Evolutionary conservation across 768 basidiomycete genomes (phyloP).

Genomic region (Phlegmacium glaucopus): DNA sequence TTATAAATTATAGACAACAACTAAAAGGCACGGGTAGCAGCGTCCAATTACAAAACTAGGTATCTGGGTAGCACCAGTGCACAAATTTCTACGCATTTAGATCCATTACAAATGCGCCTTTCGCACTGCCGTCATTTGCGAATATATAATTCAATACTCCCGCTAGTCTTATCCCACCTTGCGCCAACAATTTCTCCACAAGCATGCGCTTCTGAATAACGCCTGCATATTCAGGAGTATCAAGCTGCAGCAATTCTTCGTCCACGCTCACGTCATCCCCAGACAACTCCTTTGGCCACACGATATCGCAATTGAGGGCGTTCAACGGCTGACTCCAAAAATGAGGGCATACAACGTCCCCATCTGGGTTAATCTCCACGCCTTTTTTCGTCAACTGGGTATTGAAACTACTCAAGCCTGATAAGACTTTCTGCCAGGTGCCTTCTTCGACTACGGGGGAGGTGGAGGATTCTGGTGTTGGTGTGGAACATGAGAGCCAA

Average conservation of each 20-base stretch:
- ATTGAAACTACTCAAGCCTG: conserved; percentile 2
- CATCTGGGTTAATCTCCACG: conserved; percentile 25
- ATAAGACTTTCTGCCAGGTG: conserved; percentile 13
- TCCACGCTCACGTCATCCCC: conserved; percentile 8
- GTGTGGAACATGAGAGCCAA: conserved; percentile 71
- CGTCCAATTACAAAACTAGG: too few species aligned
- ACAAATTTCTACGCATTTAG: neutral
- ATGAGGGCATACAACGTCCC: conserved; percentile 62
- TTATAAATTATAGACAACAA: too few species aligned
- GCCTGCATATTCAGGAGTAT: conserved; percentile 79
- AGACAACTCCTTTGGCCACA: conserved; percentile 54
- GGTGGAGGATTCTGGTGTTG: neutral
- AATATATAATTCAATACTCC: conserved; percentile 79
- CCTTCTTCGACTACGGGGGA: conserved; percentile 7
- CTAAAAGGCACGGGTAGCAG: too few species aligned
- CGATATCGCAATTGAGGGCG: conserved; percentile 74
- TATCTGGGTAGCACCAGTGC: neutral
- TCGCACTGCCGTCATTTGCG: conserved; percentile 7
- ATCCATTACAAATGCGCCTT: neutral
- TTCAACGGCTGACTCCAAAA: conserved; percentile 76
- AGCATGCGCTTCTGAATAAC: conserved; percentile 62
- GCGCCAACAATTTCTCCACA: conserved; percentile 79
- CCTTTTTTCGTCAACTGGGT: conserved; percentile 10
- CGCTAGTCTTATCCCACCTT: conserved; percentile 82
- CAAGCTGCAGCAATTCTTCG: conserved; percentile 53